Evolutionary conservation across 2,329 filamentous ascomycete species (phyloP).

Genomic region (Penicillium psychrosexuale): DNA sequence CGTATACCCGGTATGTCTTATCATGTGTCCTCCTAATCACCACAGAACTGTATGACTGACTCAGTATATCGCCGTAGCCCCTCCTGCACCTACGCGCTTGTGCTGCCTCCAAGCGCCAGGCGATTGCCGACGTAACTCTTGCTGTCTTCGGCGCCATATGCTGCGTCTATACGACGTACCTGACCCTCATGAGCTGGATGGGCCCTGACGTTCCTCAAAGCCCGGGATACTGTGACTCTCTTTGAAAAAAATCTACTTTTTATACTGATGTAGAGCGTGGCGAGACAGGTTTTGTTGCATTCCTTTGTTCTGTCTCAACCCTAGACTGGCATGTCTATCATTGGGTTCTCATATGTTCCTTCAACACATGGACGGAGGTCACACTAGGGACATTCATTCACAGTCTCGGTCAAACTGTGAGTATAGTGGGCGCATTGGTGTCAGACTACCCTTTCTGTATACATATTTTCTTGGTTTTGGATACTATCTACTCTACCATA

Average conservation of each 20-base stretch:
- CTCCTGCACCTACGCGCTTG: slow-evolving; percentile 84
- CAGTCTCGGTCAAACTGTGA: slow-evolving; percentile 8
- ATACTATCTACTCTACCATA: neutral
- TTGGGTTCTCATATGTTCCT: slow-evolving; percentile 6
- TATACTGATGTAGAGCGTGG: slow-evolving; percentile 12
- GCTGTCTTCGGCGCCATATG: slow-evolving; percentile 78
- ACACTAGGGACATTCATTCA: slow-evolving; percentile 6
- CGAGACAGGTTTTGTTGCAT: slow-evolving; percentile 1
- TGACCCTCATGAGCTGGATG: slow-evolving; percentile 87
- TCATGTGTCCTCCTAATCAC: neutral
- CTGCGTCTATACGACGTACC: slow-evolving; percentile 85
- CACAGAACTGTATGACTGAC: neutral
- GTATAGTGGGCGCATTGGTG: slow-evolving; percentile 4
- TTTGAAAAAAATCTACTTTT: neutral
- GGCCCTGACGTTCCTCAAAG: slow-evolving; percentile 52
- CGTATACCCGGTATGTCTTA: slow-evolving; percentile 82
- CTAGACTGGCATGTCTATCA: slow-evolving; percentile 19
- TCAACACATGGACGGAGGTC: slow-evolving; percentile 9
- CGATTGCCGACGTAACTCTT: slow-evolving; percentile 68
- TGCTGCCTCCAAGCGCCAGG: slow-evolving; percentile 65
- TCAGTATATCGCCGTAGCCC: slow-evolving; percentile 55
- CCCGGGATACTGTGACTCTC: slow-evolving; percentile 62
- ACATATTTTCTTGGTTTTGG: slow-evolving; percentile 8
- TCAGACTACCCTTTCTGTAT: slow-evolving; percentile 12
- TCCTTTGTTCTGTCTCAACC: slow-evolving; percentile 5